Conservation (phyloP, 805 yeast species). For the Ogataea wickerhamii region DNA sequence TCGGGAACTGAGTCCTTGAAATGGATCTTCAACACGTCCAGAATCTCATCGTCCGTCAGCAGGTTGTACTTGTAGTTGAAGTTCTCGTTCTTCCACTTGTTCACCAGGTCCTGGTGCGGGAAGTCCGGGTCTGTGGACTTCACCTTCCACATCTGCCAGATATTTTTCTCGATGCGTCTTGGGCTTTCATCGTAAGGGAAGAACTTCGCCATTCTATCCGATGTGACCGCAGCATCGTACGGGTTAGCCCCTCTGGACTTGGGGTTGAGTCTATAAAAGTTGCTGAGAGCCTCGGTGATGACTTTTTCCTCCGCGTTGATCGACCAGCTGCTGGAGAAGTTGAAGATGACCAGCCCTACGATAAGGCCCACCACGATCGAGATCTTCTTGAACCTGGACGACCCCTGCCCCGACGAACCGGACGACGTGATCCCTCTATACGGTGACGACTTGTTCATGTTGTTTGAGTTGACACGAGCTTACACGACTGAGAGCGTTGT, state of each 20-base stretch:
- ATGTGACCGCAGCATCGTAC: conserved; percentile 30
- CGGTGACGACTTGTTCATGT: conserved; percentile 23
- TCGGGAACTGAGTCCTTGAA: conserved; percentile 43
- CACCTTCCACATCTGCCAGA: conserved; percentile 37
- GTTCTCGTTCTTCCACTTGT: conserved; percentile 34
- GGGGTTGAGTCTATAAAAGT: conserved; percentile 31
- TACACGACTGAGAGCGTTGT: too few species aligned
- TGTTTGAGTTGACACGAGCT: too few species aligned
- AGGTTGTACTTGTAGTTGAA: conserved; percentile 32
- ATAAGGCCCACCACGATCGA: conserved; percentile 27
- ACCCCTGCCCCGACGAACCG: conserved; percentile 8
- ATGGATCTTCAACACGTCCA: conserved; percentile 25
- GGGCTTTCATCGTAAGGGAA: conserved; percentile 34
- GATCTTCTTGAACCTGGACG: conserved; percentile 22
- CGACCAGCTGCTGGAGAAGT: conserved; percentile 24
- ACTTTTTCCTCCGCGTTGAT: conserved; percentile 25
- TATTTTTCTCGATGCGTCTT: conserved; percentile 30
- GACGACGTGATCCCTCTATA: conserved; percentile 24
- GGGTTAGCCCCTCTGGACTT: conserved; percentile 34
- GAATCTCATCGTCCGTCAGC: conserved; percentile 32
- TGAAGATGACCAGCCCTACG: conserved; percentile 27
- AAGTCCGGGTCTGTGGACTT: conserved; percentile 32
- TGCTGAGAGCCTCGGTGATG: conserved; percentile 27
- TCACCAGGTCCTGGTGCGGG: conserved; percentile 30
- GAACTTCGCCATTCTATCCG: conserved; percentile 28